A percentile compares a stretch with the other conserved stretches of the same genome.
phyloP scores from a whole-genome alignment of 768 basidiomycete genomes.

The Suillus occidentalis region DNA sequence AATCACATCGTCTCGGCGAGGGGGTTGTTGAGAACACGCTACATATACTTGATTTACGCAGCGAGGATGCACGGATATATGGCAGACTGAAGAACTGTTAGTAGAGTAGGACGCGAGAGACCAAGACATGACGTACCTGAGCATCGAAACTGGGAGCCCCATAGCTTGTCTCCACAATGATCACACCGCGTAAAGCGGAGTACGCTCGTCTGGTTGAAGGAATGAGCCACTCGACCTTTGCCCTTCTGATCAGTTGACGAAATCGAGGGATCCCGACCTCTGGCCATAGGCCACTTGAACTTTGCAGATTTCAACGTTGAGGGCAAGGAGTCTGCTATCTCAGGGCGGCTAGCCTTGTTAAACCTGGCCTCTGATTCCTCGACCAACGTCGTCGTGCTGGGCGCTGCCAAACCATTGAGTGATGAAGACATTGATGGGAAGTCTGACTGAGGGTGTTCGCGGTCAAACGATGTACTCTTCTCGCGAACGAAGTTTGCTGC shows the following conservation, averaged over 20 bases:
- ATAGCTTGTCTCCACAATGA: slow-evolving; percentile 97
- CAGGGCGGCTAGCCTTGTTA: slow-evolving; percentile 28
- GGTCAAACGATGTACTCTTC: slow-evolving; percentile 34
- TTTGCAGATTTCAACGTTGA: slow-evolving; percentile 55
- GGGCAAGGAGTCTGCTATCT: slow-evolving; percentile 42
- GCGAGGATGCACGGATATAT: slow-evolving; percentile 83
- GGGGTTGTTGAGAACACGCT: slow-evolving; percentile 59
- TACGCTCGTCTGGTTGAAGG: slow-evolving; percentile 86
- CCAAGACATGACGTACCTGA: slow-evolving; percentile 56
- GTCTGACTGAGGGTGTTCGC: slow-evolving; percentile 16
- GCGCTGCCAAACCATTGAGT: slow-evolving; percentile 17
- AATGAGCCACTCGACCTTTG: slow-evolving; percentile 61
- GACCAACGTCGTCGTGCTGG: slow-evolving; percentile 21
- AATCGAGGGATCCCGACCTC: slow-evolving; percentile 45
- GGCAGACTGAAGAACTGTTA: slow-evolving; percentile 58
- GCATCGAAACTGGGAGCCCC: slow-evolving; percentile 95
- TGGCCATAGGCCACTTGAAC: slow-evolving; percentile 72
- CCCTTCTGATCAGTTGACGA: slow-evolving; percentile 37
- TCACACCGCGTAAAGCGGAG: slow-evolving; percentile 91
- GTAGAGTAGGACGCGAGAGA: slow-evolving; percentile 7
- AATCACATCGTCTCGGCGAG: slow-evolving; percentile 34
- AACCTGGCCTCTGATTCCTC: slow-evolving; percentile 32
- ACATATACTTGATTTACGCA: slow-evolving; percentile 70
- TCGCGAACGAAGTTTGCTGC: slow-evolving; percentile 14
- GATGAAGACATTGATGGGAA: slow-evolving; percentile 14